phyloP scores from a whole-genome alignment of 208 protist species.

The Acanthamoeba healyi region DNA sequence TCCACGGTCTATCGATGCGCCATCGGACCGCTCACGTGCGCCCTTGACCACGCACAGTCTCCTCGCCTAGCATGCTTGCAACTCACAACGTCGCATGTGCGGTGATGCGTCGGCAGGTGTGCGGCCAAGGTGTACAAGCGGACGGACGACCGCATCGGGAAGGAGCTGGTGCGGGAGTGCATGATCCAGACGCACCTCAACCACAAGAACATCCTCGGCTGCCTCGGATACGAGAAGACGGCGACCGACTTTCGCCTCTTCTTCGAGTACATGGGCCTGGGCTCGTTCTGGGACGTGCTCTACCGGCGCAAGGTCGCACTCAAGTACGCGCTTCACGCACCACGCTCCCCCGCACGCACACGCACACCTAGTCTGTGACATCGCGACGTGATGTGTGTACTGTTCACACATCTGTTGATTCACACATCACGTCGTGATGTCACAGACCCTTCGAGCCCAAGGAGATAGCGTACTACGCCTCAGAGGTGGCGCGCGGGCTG shows the following conservation, averaged over 20 bases:
- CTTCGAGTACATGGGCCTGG: constrained; percentile 63
- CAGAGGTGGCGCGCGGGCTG: constrained; percentile 54
- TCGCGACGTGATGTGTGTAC: no score
- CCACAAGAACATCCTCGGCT: constrained; percentile 66
- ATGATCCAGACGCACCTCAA: constrained; percentile 52
- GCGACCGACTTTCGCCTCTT: constrained; percentile 60
- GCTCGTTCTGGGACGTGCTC: constrained; percentile 57
- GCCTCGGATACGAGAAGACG: constrained; percentile 41
- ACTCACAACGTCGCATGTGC: neutral
- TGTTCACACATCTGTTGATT: no score
- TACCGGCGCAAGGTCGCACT: constrained; percentile 4
- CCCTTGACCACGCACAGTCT: neutral
- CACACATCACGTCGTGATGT: neutral
- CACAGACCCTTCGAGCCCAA: constrained; percentile 11
- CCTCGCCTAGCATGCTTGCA: neutral
- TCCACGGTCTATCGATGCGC: constrained; percentile 61
- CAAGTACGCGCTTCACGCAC: neutral
- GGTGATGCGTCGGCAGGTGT: neutral
- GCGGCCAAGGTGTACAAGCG: constrained; percentile 62
- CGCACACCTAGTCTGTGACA: no score
- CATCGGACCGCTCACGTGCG: constrained; percentile 36
- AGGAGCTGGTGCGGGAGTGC: constrained; percentile 56
- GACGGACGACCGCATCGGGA: constrained; percentile 50
- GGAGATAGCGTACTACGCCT: constrained; percentile 49
- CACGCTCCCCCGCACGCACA: neutral